Conservation (phyloP, 495 filamentous ascomycete genomes). For the Penicillium lividum region DNA sequence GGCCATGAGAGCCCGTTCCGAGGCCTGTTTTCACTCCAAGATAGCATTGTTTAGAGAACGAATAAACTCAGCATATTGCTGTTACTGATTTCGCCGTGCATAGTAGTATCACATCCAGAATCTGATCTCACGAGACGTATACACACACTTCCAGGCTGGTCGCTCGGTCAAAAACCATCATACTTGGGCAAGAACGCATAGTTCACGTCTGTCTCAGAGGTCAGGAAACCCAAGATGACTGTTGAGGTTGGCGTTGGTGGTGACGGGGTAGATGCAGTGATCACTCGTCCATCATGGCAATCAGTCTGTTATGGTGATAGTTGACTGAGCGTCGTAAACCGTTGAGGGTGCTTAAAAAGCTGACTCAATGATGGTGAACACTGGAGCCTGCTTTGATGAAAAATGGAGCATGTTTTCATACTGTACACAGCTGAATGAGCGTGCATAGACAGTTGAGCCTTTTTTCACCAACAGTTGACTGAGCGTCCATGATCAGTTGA, state of each 20-base stretch:
- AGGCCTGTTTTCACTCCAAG: conserved; percentile 1
- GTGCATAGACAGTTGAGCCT: background rate
- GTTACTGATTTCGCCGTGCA: conserved; percentile 3
- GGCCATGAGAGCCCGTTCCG: conserved; percentile 3
- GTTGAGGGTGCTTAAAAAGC: background rate
- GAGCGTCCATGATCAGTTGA: background rate
- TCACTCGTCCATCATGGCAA: background rate
- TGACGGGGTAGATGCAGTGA: conserved; percentile 1
- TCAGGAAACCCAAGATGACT: too few relatives aligned
- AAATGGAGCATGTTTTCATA: too few relatives aligned
- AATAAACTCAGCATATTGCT: conserved; percentile 3
- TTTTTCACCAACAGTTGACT: background rate
- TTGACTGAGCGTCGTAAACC: background rate
- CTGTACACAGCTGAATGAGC: background rate
- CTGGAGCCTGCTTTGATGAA: too few relatives aligned
- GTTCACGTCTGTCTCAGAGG: too few relatives aligned
- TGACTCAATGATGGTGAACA: background rate
- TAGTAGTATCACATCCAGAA: conserved; percentile 3
- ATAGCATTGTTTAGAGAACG: too few relatives aligned
- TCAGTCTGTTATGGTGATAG: background rate
- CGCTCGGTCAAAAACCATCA: too few relatives aligned
- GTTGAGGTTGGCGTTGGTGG: conserved; percentile 1
- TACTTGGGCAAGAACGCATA: too few relatives aligned
- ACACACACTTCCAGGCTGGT: background rate
- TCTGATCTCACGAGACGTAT: background rate